Base-by-base conservation (phyloP, 306 rosid species). In the Carpinus fangiana region DNA sequence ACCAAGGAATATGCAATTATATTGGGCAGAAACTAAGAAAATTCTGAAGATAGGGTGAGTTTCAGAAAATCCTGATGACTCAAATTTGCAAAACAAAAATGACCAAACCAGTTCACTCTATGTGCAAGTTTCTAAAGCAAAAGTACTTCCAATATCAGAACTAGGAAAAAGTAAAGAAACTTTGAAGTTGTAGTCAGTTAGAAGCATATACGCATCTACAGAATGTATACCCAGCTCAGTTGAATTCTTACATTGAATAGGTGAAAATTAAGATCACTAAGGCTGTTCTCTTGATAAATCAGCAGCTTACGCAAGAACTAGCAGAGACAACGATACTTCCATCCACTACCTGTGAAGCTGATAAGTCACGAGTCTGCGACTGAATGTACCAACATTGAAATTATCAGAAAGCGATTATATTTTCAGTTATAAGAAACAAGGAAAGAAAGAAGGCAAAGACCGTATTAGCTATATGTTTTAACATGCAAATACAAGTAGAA, bases 281-380 rank as follows among this genome's bases (percentile, higher is more conserved):
- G 38, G 38, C 38, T 36, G 38, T 36, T 36, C 38, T 36, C 38
- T 36, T 36, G 38, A 36, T 36, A 36, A 36, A 36, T 36, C 38
- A 36, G 4, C 4, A 36, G 38, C 38, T 36, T 36, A 4, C 38
- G 38, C 38, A 36, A 36, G 38, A 36, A 36, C 38, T 36, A 36
- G 38, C 38, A 36, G 3, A 36, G 38, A 36, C 38, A 36, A 36
- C 38, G 38, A 36, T 36, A 84, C 88, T 80, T 80, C 65, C 82
- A 82, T 88, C 86, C 38, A 21, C 79, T 26, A 59, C 72, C 78
- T 79, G 85, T 31, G 56, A 82, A 60, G 78, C 45, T 34, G 88
- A 79, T 28, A 50, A 3, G 61, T 76, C 77, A 59, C 71, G 68
- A 69, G 74, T 74, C 84, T 79, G 84, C 56, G 60, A 53, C 72